Conservation (phyloP, 768 basidiomycete species). For the Ephemerocybe angulata region DNA sequence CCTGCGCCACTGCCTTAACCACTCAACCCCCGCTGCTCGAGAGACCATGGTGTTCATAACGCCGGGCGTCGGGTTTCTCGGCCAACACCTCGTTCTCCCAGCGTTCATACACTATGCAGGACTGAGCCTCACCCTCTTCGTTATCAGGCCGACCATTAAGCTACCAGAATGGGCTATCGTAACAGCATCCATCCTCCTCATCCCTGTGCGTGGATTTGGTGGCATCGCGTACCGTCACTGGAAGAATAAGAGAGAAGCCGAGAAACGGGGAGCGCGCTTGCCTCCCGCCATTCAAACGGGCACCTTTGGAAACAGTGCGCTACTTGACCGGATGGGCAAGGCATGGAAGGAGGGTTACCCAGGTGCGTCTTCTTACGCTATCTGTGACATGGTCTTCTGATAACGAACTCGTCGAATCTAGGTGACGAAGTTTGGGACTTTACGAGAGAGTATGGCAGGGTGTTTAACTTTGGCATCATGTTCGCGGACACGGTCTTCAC, state of each 20-base stretch:
- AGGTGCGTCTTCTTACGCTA: constrained; percentile 28
- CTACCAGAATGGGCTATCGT: constrained; percentile 6
- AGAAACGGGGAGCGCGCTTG: constrained; percentile 42
- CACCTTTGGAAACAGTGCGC: constrained; percentile 42
- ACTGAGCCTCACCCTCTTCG: background rate
- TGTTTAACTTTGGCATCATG: constrained; percentile 43
- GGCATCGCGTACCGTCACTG: constrained; percentile 15
- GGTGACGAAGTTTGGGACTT: constrained; percentile 41
- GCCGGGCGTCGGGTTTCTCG: constrained; percentile 35
- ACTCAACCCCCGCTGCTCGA: too few species aligned
- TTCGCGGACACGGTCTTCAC: constrained; percentile 48
- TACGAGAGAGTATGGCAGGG: constrained; percentile 35
- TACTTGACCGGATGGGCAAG: constrained; percentile 33
- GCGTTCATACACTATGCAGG: constrained; percentile 1
- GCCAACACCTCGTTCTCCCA: constrained; percentile 6
- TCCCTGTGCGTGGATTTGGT: background rate
- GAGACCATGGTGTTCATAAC: constrained; percentile 20
- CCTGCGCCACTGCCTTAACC: too few species aligned
- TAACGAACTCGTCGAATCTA: constrained; percentile 15
- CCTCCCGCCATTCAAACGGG: constrained; percentile 37
- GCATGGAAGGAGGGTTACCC: constrained; percentile 46
- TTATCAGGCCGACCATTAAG: background rate
- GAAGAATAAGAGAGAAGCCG: constrained; percentile 35
- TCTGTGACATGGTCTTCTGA: background rate
- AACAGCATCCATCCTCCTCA: background rate